Conservation (phyloP, 306 rosid species). For the Vigna hirtella region DNA sequence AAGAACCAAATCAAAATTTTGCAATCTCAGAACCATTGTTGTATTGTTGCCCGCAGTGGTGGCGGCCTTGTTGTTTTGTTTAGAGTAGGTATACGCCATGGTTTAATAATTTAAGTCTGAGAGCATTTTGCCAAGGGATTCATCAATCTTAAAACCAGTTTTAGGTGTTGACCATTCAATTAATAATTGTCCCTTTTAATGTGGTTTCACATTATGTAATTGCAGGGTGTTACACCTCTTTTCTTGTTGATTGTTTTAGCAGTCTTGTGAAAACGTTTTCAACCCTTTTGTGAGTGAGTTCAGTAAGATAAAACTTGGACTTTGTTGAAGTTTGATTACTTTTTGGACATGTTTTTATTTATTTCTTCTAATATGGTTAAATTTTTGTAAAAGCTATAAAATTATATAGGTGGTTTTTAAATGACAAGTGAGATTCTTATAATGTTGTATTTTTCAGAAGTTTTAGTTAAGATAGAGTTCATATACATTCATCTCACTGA, state of each 20-base stretch:
- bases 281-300: background rate
- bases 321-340: no score
- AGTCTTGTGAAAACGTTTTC: background rate
- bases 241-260: background rate
- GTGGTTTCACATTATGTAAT: constrained; percentile 33
- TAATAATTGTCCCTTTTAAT: constrained; percentile 34
- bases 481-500: no score
- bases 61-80: constrained; percentile 45
- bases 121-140: constrained; percentile 40
- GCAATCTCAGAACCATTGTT: constrained; percentile 48
- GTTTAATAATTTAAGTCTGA: constrained; percentile 45
- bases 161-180: constrained; percentile 39
- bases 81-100: constrained; percentile 45
- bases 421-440: no score
- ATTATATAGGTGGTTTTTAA: no score
- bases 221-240: constrained; percentile 21
- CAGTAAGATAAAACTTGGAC: no score
- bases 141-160: constrained; percentile 8
- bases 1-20: constrained; percentile 54
- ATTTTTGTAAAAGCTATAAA: no score
- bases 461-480: no score
- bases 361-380: no score
- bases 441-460: no score
- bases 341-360: no score
- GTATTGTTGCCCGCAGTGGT: constrained; percentile 47